Conservation (phyloP, 2,329 filamentous ascomycete species). For the Sordariomycetes sp. region DNA sequence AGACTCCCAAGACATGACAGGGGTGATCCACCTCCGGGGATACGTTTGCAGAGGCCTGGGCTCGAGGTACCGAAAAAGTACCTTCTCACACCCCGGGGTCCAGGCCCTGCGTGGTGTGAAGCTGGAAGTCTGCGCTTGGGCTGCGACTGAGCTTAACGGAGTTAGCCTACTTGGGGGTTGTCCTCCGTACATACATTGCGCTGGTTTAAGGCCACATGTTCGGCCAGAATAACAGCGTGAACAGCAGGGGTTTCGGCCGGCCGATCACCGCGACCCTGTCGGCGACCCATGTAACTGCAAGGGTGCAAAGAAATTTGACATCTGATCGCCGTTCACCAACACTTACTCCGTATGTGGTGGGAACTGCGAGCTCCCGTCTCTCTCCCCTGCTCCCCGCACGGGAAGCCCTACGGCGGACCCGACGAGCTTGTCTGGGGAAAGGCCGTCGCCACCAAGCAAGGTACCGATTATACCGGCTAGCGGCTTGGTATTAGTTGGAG, state of each 20-base stretch:
- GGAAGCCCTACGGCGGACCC: not conserved
- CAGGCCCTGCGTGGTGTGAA: not conserved
- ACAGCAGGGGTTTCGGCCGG: not conserved
- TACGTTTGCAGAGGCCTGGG: not conserved
- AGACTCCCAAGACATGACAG: not conserved
- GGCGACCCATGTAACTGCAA: not conserved
- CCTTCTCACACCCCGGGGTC: not conserved
- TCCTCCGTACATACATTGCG: too few relatives aligned
- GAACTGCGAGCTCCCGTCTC: not conserved
- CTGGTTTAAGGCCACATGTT: too few relatives aligned
- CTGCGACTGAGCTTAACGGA: too few relatives aligned
- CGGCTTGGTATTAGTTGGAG: not conserved
- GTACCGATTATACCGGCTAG: not conserved
- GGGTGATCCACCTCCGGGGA: not conserved
- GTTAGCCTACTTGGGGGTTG: too few relatives aligned
- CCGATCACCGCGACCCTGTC: not conserved
- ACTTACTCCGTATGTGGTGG: too few relatives aligned
- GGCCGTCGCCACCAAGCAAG: not conserved
- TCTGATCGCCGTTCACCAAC: not conserved
- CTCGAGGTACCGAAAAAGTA: not conserved
- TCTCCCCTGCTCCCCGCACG: not conserved
- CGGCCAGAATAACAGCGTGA: too few relatives aligned
- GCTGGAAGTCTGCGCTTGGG: not conserved
- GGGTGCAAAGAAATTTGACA: not conserved
- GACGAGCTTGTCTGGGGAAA: not conserved